These are phyloP conservation scores for Acacia crassicarpa DNA, from an alignment of 306 rosid species.

Conservation along the genomic window DNA sequence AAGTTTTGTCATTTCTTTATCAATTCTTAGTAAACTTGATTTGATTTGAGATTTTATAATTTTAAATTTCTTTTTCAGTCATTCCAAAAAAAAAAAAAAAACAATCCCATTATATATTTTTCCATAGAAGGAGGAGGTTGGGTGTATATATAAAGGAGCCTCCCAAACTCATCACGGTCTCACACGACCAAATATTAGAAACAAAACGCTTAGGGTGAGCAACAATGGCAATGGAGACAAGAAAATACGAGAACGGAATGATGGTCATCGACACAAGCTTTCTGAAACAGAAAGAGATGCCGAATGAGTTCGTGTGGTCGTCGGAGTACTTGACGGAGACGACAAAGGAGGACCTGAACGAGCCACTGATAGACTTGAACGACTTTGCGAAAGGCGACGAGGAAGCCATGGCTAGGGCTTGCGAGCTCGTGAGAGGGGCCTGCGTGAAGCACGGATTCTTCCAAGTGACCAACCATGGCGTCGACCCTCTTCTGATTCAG, in stretches of 20 bases:
- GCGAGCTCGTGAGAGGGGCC: background rate
- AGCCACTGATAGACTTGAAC: background rate
- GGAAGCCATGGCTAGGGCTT: constrained; percentile 1
- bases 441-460: background rate
- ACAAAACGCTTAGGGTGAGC: background rate
- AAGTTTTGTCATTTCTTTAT: no score
- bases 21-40: no score
- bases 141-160: background rate
- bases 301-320: background rate
- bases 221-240: background rate
- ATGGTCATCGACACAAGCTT: background rate
- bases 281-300: background rate
- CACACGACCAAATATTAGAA: background rate
- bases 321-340: background rate
- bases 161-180: background rate
- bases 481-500: background rate
- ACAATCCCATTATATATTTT: background rate
- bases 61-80: no score
- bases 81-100: no score
- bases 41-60: no score
- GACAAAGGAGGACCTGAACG: background rate
- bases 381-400: background rate
- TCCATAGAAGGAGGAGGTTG: background rate
- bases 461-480: constrained; percentile 1
- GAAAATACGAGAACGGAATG: background rate